Conservation (phyloP, 2,329 filamentous ascomycete genomes). For the Didymella lethalis region DNA sequence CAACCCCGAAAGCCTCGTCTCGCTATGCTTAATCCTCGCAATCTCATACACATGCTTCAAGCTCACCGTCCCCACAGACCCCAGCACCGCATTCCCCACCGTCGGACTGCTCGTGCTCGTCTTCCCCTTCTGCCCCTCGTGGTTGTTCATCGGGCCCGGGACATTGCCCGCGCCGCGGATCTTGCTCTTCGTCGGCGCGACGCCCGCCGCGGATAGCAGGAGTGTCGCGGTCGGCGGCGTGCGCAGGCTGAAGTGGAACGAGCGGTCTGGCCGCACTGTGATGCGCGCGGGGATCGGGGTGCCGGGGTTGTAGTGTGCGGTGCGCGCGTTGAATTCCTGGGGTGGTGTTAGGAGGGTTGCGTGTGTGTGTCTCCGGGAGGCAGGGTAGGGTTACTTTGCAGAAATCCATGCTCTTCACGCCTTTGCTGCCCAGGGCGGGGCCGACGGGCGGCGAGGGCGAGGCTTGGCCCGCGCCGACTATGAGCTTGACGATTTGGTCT, state of each 20-base stretch:
- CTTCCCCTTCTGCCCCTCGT: constrained; percentile 50
- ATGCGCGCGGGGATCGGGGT: constrained; percentile 91
- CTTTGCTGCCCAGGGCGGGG: constrained; percentile 94
- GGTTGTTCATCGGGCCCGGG: constrained; percentile 55
- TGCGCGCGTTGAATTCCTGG: constrained; percentile 96
- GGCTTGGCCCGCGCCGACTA: constrained; percentile 94
- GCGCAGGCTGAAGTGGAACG: constrained; percentile 90
- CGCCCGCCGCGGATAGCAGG: constrained; percentile 81
- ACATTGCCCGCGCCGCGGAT: constrained; percentile 72
- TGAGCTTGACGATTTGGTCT: constrained; percentile 83
- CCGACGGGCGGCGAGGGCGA: constrained; percentile 95
- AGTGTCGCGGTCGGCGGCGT: constrained; percentile 95
- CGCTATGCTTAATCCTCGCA: constrained; percentile 84
- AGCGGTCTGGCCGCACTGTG: constrained; percentile 89
- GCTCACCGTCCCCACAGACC: constrained; percentile 83
- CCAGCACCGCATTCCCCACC: constrained; percentile 69
- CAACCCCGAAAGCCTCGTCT: constrained; percentile 67
- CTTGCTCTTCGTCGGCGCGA: constrained; percentile 77
- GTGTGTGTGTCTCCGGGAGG: background rate
- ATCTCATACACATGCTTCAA: constrained; percentile 98
- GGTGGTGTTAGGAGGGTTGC: background rate
- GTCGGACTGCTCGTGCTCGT: constrained; percentile 43
- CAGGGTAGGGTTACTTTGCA: constrained; percentile 75
- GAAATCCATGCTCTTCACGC: constrained; percentile 99
- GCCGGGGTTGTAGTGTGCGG: constrained; percentile 80